Conservation (phyloP, 169 alveolate species). For the Babesia ovis region DNA sequence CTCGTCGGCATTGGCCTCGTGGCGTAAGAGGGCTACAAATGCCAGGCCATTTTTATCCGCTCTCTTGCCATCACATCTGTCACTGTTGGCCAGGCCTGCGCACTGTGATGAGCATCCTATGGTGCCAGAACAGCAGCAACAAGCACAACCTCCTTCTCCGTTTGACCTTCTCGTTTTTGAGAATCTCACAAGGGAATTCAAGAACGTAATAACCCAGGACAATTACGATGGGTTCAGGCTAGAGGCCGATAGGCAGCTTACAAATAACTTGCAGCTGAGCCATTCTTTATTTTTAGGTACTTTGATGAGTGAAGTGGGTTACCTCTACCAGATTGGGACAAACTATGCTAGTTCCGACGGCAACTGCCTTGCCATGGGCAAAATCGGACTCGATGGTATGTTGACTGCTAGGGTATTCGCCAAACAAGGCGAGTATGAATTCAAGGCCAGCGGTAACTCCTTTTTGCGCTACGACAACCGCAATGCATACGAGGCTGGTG, state of each 20-base stretch:
- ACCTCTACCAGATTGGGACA: constrained; percentile 87
- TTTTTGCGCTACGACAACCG: constrained; percentile 78
- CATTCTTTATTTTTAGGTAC: constrained; percentile 87
- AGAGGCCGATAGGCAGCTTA: constrained; percentile 84
- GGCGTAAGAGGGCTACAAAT: constrained; percentile 8
- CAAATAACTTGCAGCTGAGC: constrained; percentile 81
- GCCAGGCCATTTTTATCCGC: constrained; percentile 16
- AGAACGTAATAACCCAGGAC: constrained; percentile 85
- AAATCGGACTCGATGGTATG: constrained; percentile 83
- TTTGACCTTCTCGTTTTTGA: constrained; percentile 70
- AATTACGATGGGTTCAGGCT: constrained; percentile 90
- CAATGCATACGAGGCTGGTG: constrained; percentile 84
- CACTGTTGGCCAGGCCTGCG: not conserved
- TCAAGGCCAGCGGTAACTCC: constrained; percentile 82
- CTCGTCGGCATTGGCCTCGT: constrained; percentile 8
- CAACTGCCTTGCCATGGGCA: constrained; percentile 78
- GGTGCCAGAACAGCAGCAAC: constrained; percentile 30
- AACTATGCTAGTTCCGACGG: constrained; percentile 83
- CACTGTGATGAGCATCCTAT: constrained; percentile 35
- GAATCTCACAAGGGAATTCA: constrained; percentile 83
- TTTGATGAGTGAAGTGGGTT: constrained; percentile 78
- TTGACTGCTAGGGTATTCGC: constrained; percentile 76
- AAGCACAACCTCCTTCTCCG: constrained; percentile 15
- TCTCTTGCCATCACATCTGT: constrained; percentile 16
- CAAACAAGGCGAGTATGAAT: constrained; percentile 71